Evolutionary conservation across 192 early-diverging fungal species (phyloP).

Genomic region (Entrophospora sp.): DNA sequence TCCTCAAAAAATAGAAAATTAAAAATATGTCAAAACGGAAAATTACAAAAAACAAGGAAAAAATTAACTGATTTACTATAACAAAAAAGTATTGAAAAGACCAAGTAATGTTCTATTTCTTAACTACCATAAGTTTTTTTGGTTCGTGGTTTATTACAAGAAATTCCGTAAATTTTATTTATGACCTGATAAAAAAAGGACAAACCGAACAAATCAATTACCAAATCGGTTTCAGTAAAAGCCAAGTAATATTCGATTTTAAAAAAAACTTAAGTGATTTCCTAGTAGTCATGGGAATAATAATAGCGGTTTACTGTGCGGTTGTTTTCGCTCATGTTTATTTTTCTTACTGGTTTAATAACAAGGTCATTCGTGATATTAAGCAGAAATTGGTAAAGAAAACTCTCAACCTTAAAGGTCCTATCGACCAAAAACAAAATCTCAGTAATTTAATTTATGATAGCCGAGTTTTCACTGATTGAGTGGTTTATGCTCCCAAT

Average conservation of each 20-base stretch:
- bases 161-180: not conserved
- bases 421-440: not conserved
- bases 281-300: not conserved
- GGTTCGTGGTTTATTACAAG: not conserved
- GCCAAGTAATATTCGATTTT: not conserved
- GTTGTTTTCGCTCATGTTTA: not conserved
- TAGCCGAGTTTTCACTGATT: not conserved
- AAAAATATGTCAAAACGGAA: not conserved
- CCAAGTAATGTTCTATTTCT: not conserved
- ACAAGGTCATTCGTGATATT: not conserved
- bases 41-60: not conserved
- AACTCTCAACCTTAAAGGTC: not conserved
- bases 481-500: not conserved
- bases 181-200: not conserved
- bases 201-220: not conserved
- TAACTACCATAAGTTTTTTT: not conserved
- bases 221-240: too few species aligned
- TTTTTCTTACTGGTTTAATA: not conserved
- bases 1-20: not conserved
- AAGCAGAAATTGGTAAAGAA: not conserved
- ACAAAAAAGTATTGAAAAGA: conserved; percentile 1
- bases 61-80: conserved; percentile 2
- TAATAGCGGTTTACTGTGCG: not conserved
- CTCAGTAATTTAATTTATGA: not conserved
- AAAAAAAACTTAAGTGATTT: too few species aligned